Conservation (phyloP, 1,139 yeast genomes). For the Kurtzmaniella natalensis region DNA sequence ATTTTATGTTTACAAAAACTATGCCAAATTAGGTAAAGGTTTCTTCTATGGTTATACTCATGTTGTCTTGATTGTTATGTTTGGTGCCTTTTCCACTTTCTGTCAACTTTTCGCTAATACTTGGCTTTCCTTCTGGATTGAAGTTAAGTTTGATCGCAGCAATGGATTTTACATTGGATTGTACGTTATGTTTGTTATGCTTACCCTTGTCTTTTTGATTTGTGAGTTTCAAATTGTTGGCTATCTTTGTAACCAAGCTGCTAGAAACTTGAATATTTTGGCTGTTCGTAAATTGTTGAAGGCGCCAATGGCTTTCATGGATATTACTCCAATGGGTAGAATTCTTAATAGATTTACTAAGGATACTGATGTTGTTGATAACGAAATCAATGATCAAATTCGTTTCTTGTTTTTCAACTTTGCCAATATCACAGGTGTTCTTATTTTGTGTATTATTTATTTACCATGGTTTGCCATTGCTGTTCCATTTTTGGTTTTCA, state of each 20-base stretch:
- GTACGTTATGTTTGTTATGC: constrained; percentile 54
- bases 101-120: constrained; percentile 63
- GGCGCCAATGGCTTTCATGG: constrained; percentile 56
- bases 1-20: constrained; percentile 26
- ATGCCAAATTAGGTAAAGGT: constrained; percentile 58
- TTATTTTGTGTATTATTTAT: constrained; percentile 65
- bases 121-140: constrained; percentile 87
- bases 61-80: constrained; percentile 23
- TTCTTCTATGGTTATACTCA: constrained; percentile 21
- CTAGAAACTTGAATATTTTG: constrained; percentile 35
- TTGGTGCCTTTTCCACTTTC: constrained; percentile 53
- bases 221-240: constrained; percentile 45
- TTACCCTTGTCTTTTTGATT: constrained; percentile 31
- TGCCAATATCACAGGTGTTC: constrained; percentile 57
- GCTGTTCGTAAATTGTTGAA: constrained; percentile 65
- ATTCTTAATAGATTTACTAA: constrained; percentile 64
- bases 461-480: constrained; percentile 65
- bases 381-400: constrained; percentile 62
- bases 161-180: constrained; percentile 68
- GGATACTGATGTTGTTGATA: constrained; percentile 82
- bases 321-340: constrained; percentile 62
- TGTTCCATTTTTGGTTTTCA: constrained; percentile 34
- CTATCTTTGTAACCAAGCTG: constrained; percentile 46
- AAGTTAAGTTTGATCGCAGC: constrained; percentile 44
- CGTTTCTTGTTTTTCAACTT: constrained; percentile 49